phyloP scores from a whole-genome alignment of 2,329 filamentous ascomycete species.

The Pseudocercospora eumusae region DNA sequence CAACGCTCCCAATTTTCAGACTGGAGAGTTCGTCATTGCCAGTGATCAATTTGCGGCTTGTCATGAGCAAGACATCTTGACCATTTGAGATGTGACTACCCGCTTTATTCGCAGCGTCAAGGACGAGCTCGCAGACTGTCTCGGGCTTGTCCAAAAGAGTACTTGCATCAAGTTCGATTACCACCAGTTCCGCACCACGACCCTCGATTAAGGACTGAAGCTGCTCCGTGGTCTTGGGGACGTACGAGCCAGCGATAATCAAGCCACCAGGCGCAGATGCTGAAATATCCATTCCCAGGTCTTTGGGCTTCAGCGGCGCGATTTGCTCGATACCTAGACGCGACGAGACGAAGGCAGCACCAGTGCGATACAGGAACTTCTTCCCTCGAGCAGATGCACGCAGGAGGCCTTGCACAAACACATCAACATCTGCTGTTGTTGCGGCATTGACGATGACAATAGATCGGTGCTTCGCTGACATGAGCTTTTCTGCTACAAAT shows the following conservation, averaged over 20 bases:
- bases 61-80: conserved; percentile 61
- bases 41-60: conserved; percentile 55
- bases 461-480: conserved; percentile 40
- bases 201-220: conserved; percentile 47
- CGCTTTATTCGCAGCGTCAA: conserved; percentile 41
- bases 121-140: conserved; percentile 41
- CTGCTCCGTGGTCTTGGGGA: conserved; percentile 61
- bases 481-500: conserved; percentile 47
- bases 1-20: conserved; percentile 55
- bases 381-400: conserved; percentile 43
- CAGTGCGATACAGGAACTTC: conserved; percentile 51
- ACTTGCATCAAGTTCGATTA: conserved; percentile 53
- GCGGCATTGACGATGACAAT: conserved; percentile 58
- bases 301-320: conserved; percentile 50
- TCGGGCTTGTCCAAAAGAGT: conserved; percentile 47
- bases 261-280: conserved; percentile 49
- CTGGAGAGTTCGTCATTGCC: conserved; percentile 54
- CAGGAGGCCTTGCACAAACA: conserved; percentile 55
- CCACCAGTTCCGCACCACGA: conserved; percentile 46
- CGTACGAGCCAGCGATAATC: conserved; percentile 59
- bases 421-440: conserved; percentile 57
- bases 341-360: conserved; percentile 52
- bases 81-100: conserved; percentile 43
- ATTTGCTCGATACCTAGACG: conserved; percentile 56
- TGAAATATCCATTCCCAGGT: conserved; percentile 44